phyloP scores from a whole-genome alignment of 768 basidiomycete genomes.

The Thelephora ganbajun region DNA sequence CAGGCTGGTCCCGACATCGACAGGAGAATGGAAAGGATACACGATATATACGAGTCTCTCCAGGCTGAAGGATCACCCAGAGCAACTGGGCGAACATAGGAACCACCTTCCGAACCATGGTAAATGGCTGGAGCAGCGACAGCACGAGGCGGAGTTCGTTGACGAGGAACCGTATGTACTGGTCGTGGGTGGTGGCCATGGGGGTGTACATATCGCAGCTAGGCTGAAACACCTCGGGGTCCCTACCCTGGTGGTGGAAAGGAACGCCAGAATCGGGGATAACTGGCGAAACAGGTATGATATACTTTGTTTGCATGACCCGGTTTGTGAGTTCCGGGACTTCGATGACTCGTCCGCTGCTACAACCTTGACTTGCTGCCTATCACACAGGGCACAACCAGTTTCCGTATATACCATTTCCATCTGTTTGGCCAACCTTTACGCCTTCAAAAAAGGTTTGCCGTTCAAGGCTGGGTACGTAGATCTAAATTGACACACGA shows the following conservation, averaged over 20 bases:
- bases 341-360: neutral
- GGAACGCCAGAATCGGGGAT: slow-evolving; percentile 36
- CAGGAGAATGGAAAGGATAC: slow-evolving; percentile 32
- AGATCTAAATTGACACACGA: neutral
- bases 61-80: slow-evolving; percentile 30
- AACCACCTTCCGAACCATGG: slow-evolving; percentile 23
- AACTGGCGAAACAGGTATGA: slow-evolving; percentile 50
- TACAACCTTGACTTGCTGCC: neutral
- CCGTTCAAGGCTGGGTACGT: neutral
- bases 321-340: slow-evolving; percentile 23
- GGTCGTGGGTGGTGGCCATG: slow-evolving; percentile 52
- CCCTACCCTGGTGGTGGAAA: slow-evolving; percentile 41
- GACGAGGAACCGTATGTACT: slow-evolving; percentile 37
- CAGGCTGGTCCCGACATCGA: slow-evolving; percentile 29
- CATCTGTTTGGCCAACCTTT: slow-evolving; percentile 40
- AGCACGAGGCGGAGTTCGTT: slow-evolving; percentile 22
- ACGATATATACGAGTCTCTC: slow-evolving; percentile 38
- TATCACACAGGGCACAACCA: neutral
- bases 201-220: slow-evolving; percentile 51
- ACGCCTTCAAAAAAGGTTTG: slow-evolving; percentile 34
- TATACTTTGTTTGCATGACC: slow-evolving; percentile 39
- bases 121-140: slow-evolving; percentile 26
- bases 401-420: slow-evolving; percentile 19
- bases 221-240: slow-evolving; percentile 44
- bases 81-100: slow-evolving; percentile 22